Evolutionary conservation across 306 rosid species (phyloP), one percentile per base, ranked within the genome.

Genomic region (Cicer chorassanicum): DNA sequence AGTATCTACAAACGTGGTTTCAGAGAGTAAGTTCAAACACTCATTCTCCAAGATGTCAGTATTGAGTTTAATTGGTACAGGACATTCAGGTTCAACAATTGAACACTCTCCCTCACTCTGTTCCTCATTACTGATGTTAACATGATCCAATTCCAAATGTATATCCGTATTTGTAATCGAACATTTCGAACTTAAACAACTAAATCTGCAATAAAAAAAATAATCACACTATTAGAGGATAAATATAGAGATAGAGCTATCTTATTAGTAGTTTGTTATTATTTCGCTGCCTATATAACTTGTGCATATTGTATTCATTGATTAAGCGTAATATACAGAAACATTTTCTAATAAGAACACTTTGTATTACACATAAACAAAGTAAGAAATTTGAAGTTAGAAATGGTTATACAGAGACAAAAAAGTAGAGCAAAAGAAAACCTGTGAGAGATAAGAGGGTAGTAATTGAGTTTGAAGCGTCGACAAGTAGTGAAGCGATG

Each of bases 31-130:
- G 79, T 82, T 79, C 87, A 89, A 73, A 72, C 93, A 76, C 68
- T 95, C 91, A n/a, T 90, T 77, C 78, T 92, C 87, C 6, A 90
- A 86, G 77, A 87, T 80, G 62, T 91, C 92, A 50, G 91, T 38
- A 9, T 81, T 82, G 66, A 90, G 81, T 70, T 83, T 84, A 74
- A 91, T 83, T 7, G 88, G 88, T 71, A 86, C 83, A 4, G 91
- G 78, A 70, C 88, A 86, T 49, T 87, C 87, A 49, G 76, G 76
- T 83, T 89, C 89, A 45, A 86, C 80, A 12, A 69, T 70, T 1
- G 88, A 71, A 70, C 82, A 76, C 51, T 65, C 89, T 80, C 87
- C 92, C 21, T 42, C 81, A 69, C 42, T 69, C 41, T 81, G 85
- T 40, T 84, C 89, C 69, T 84, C 91, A 44, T 86, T 86, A 40